These are phyloP conservation scores for Phytophthora multivora DNA, from an alignment of 352 stramenopile species.

Conservation along the genomic window DNA sequence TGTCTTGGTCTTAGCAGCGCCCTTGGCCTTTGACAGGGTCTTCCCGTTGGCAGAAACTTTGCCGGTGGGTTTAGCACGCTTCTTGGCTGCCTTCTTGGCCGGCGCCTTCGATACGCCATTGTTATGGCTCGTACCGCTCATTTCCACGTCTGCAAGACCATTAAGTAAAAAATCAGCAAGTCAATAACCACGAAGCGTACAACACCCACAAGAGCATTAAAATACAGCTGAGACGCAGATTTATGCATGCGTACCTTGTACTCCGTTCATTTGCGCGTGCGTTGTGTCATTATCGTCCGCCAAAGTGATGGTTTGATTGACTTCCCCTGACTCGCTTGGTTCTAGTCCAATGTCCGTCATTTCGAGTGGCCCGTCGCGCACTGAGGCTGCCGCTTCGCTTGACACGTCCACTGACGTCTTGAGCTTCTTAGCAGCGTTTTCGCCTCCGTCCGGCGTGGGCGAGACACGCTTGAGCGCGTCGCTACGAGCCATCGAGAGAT, in stretches of 20 bases:
- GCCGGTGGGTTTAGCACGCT: constrained; percentile 31
- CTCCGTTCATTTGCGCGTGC: not conserved
- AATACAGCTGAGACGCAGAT: constrained; percentile 1
- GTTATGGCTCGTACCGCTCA: constrained; percentile 4
- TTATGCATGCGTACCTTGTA: constrained; percentile 14
- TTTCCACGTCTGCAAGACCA: constrained; percentile 25
- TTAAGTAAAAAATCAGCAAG: constrained; percentile 28
- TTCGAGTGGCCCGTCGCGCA: constrained; percentile 17
- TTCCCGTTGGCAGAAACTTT: constrained; percentile 29
- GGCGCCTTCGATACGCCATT: not conserved
- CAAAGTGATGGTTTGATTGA: constrained; percentile 3
- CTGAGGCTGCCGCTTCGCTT: not conserved
- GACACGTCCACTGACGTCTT: constrained; percentile 6
- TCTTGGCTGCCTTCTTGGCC: constrained; percentile 27
- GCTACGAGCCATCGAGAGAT: constrained; percentile 34
- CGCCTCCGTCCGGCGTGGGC: constrained; percentile 15
- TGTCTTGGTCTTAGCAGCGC: constrained; percentile 12
- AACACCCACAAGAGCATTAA: constrained; percentile 12
- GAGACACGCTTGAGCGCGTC: constrained; percentile 27
- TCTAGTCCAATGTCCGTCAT: constrained; percentile 10
- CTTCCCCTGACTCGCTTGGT: constrained; percentile 21
- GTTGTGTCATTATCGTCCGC: not conserved
- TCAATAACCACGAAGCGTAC: constrained; percentile 4
- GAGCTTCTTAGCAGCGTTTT: constrained; percentile 27
- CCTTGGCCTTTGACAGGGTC: constrained; percentile 8